Evolutionary conservation across 257 asterid species (phyloP), one percentile per base, ranked within the genome.

Genomic region (Gentiana dahurica): DNA sequence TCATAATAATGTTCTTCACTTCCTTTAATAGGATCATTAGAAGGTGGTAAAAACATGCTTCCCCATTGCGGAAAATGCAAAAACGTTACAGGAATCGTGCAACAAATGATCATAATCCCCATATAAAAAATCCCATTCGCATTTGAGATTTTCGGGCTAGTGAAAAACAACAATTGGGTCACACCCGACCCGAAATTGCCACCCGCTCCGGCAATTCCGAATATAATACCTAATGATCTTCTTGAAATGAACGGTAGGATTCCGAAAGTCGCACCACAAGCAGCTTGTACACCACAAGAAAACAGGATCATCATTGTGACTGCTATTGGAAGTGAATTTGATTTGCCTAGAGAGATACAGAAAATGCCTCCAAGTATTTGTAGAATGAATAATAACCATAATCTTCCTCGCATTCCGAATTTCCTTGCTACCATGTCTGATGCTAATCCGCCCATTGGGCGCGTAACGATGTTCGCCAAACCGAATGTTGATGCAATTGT

Each of bases 61-160:
- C 89, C 89, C 89, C 89, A 81, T 62, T 81, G 89, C 34, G 83
- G 89, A 53, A 81, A 81, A 47, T 81, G 81, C 64, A 81, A 81
- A 39, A 67, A 3, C 36, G 68, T 62, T 64, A 65, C 73, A 12
- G 83, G 85, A 53, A 67, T 50, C 3, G 89, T 81, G 52, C 85
- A 76, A 4, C 68, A 73, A 11, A 78, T 68, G 13, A 76, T 76
- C 81, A 78, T 76, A 3, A 81, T 37, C 35, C 89, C 89, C 89
- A 78, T 81, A 56, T 13, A 39, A 2, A 44, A 56, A 55, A 81
- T 57, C 63, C 85, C 85, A 24, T 48, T 67, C 3, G 78, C 76
- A 1, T 83, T 81, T 3, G 89, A 68, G 41, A 66, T 71, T 24
- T 41, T 67, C 5, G 85, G 63, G 51, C 69, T 65, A 13, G 83